Evolutionary conservation across 768 basidiomycete species (phyloP), one percentile per base, ranked within the genome.

Genomic region (Clavulina sp.): DNA sequence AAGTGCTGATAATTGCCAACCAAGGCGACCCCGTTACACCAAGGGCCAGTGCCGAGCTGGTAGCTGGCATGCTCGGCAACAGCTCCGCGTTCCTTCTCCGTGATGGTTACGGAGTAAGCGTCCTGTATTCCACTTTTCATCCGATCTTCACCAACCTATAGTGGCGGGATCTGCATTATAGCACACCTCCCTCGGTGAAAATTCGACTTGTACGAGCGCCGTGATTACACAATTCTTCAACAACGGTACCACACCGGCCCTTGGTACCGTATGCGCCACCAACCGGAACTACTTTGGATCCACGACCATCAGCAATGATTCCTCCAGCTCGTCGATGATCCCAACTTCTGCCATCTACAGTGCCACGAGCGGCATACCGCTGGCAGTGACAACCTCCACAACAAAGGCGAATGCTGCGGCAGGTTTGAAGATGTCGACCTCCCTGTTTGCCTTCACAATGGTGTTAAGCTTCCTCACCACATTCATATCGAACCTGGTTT

Each of bases 1-100:
- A 59, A 6, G 60, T 63, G 18, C 56, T 64, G 3, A 52, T 64
- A 16, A 32, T 63, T 32, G 60, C 61, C 49, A 64, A 64, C 34
- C 55, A 57, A 19, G 61, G 54, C n/a, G 51, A 57, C 47, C 59
- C 59, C 9, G 36, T 57, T 3, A 58, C 59, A 1, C 59, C 59
- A 1, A 48, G 57, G 6, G 29, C 52, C 3, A 41, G 36, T 23
- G 59, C 59, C 4, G 21, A 52, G 36, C 31, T 23, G n/a, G 40
- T 58, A 5, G 52, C 23, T 5, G 30, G 36, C 3, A 30, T 54
- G 21, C 50, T 60, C n/a, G 54, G 56, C 16, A 46, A 59, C 26
- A 28, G 47, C 13, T 53, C 54, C 0, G 13, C 24, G 2, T 44
- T 60, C 2, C 47, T 59, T 7, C 7, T 43, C 19, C 50, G 56